Percentiles rank a stretch among this genome's conserved stretches.
Evolutionary conservation across 352 stramenopile genomes (phyloP).

Genomic region (Paralagenidium karlingii): DNA sequence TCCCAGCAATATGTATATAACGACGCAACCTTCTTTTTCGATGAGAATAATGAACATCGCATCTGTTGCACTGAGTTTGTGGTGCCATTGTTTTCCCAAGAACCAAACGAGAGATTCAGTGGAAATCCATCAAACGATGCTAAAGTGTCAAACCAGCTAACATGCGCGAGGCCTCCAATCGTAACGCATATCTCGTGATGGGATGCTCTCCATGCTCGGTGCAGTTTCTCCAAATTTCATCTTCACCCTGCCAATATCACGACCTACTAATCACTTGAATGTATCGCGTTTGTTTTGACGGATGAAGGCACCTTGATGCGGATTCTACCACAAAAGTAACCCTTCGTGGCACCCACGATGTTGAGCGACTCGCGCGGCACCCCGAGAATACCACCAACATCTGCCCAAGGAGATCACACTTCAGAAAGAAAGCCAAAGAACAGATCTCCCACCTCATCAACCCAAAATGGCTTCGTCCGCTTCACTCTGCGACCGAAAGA

Average conservation of each 20-base stretch:
- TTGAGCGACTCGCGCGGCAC: conserved; percentile 61
- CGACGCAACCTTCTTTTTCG: conserved; percentile 95
- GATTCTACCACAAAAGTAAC: conserved; percentile 47
- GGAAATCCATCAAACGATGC: too few relatives aligned
- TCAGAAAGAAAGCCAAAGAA: neutral
- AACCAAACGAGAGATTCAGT: too few relatives aligned
- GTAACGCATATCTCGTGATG: conserved; percentile 67
- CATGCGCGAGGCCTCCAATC: conserved; percentile 33
- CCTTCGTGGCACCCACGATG: conserved; percentile 76
- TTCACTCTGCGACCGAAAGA: conserved; percentile 69
- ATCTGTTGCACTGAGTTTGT: conserved; percentile 26
- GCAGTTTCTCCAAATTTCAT: conserved; percentile 43
- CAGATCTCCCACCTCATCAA: conserved; percentile 6
- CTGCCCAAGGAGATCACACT: conserved; percentile 9
- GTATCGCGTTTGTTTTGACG: too few relatives aligned
- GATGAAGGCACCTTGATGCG: conserved; percentile 22
- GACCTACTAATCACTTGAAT: neutral
- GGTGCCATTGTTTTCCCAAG: neutral
- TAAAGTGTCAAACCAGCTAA: conserved; percentile 7
- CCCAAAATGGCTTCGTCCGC: conserved; percentile 76
- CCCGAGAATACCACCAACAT: conserved; percentile 53
- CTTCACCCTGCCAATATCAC: conserved; percentile 20
- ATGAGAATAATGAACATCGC: conserved; percentile 88
- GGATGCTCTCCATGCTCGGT: conserved; percentile 43
- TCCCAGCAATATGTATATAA: too few relatives aligned